These are phyloP conservation scores for Rhizopogon rudus DNA, from an alignment of 768 basidiomycete species.

Conservation along the genomic window DNA sequence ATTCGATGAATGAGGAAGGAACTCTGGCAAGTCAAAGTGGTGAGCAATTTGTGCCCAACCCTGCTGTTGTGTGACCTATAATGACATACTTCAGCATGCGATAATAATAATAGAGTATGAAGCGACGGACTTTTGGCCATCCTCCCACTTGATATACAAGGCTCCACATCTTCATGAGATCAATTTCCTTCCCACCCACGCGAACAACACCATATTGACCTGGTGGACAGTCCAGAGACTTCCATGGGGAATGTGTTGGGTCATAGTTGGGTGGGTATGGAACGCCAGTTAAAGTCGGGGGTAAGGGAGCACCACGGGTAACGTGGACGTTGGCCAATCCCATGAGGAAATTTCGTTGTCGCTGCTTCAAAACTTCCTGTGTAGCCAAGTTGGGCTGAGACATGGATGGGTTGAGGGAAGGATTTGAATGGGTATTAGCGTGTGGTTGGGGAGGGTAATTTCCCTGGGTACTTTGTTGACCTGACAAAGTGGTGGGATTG, in stretches of 20 bases:
- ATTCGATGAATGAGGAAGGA: conserved; percentile 38
- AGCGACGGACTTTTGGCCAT: conserved; percentile 46
- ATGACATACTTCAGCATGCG: conserved; percentile 9
- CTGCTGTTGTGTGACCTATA: conserved; percentile 40
- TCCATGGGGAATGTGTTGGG: conserved; percentile 58
- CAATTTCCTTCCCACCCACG: conserved; percentile 69
- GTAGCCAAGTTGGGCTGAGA: conserved; percentile 26
- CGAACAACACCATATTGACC: conserved; percentile 59
- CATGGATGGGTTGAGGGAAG: conserved; percentile 42
- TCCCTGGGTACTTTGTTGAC: conserved; percentile 41
- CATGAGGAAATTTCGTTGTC: conserved; percentile 54
- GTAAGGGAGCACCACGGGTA: conserved; percentile 58
- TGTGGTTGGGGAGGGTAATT: conserved; percentile 35
- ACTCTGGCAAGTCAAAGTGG: conserved; percentile 60
- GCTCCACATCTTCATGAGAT: conserved; percentile 71
- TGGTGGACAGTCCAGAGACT: conserved; percentile 54
- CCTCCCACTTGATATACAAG: conserved; percentile 60
- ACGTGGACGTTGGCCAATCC: conserved; percentile 58
- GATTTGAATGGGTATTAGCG: conserved; percentile 21
- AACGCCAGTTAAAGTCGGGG: conserved; percentile 66
- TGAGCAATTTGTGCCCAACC: conserved; percentile 51
- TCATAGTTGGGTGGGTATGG: conserved; percentile 56
- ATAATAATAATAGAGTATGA: conserved; percentile 10
- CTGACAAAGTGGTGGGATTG: conserved; percentile 27
- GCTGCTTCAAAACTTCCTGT: conserved; percentile 41